phyloP scores from a whole-genome alignment of 306 rosid genomes.

The Quercus alba region DNA sequence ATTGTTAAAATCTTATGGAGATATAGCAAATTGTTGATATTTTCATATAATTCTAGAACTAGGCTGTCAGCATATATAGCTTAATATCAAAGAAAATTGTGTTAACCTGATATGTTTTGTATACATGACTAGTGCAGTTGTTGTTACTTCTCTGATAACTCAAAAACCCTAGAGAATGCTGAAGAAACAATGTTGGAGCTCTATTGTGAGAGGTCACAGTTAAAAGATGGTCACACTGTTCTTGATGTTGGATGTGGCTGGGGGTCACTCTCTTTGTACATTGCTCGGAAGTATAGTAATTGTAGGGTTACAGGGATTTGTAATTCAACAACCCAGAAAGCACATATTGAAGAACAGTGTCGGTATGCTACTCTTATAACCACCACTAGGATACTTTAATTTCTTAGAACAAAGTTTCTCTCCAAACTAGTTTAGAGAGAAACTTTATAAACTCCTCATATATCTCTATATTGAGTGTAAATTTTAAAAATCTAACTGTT shows the following conservation, averaged over 20 bases:
- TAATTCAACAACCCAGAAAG: slow-evolving; percentile 82
- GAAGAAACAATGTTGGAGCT: slow-evolving; percentile 79
- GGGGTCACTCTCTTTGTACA: slow-evolving; percentile 78
- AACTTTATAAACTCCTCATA: too few relatives aligned
- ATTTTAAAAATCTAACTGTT: too few relatives aligned
- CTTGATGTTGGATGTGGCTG: slow-evolving; percentile 95
- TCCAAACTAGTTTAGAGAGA: too few relatives aligned
- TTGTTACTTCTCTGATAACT: slow-evolving; percentile 67
- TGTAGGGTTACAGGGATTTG: slow-evolving; percentile 86
- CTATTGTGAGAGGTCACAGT: slow-evolving; percentile 64
- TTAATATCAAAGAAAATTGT: too few relatives aligned
- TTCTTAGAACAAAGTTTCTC: not conserved
- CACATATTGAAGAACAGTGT: slow-evolving; percentile 54
- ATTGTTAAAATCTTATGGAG: too few relatives aligned
- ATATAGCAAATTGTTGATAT: not conserved
- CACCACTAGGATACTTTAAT: not conserved
- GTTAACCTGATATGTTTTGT: not conserved
- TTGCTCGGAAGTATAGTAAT: slow-evolving; percentile 64
- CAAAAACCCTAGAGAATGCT: slow-evolving; percentile 71
- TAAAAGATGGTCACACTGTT: slow-evolving; percentile 71
- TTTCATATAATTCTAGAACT: not conserved
- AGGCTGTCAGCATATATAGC: too few relatives aligned
- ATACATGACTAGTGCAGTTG: slow-evolving; percentile 47
- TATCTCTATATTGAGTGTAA: too few relatives aligned
- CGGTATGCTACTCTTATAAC: slow-evolving; percentile 31